Conservation (phyloP, 495 filamentous ascomycete genomes). For the Cenococcum geophilum region DNA sequence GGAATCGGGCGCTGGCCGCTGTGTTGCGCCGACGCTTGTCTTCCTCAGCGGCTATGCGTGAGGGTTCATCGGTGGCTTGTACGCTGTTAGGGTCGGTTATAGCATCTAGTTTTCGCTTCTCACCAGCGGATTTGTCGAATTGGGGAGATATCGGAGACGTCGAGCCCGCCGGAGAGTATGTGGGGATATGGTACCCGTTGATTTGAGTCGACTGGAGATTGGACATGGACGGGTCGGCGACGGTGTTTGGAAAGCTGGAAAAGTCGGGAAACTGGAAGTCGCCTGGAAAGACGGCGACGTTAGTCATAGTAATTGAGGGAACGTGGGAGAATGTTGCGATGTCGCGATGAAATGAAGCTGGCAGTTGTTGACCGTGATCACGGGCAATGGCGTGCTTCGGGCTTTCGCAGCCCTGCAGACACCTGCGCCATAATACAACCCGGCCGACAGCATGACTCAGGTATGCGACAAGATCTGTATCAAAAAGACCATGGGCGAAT, state of each 20-base stretch:
- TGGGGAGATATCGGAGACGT: conserved; percentile 34
- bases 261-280: conserved; percentile 36
- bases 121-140: conserved; percentile 35
- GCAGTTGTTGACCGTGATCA: conserved; percentile 17
- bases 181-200: conserved; percentile 35
- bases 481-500: neutral
- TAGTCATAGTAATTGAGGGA: conserved; percentile 23
- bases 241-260: conserved; percentile 18
- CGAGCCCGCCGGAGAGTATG: conserved; percentile 43
- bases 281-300: conserved; percentile 29
- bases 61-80: conserved; percentile 57
- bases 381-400: conserved; percentile 34
- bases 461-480: neutral
- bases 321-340: conserved; percentile 3
- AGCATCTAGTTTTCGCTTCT: conserved; percentile 51
- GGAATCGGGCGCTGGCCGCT: conserved; percentile 88
- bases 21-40: conserved; percentile 97
- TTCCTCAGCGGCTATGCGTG: conserved; percentile 82
- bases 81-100: conserved; percentile 32
- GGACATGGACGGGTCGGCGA: conserved; percentile 33
- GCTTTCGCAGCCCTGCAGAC: conserved; percentile 6
- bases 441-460: conserved; percentile 1
- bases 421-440: neutral
- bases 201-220: conserved; percentile 45
- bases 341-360: neutral